phyloP scores from a whole-genome alignment of 176 grass and related monocot species.

The Rhynchospora breviuscula region DNA sequence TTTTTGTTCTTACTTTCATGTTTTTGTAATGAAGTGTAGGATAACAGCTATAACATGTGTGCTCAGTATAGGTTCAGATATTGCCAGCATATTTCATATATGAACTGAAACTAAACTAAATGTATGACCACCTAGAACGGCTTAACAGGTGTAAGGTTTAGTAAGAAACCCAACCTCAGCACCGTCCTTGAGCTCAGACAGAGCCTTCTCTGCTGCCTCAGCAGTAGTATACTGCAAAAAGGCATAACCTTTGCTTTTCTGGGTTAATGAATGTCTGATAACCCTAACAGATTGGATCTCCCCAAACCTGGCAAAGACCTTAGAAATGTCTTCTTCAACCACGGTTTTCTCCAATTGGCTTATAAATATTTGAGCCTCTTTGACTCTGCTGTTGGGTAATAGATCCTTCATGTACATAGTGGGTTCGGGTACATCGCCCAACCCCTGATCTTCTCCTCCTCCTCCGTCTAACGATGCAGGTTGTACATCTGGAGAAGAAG shows the following conservation, averaged over 20 bases:
- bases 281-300: slow-evolving; percentile 61
- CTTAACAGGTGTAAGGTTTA: slow-evolving; percentile 4
- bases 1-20: neutral
- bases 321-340: slow-evolving; percentile 51
- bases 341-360: slow-evolving; percentile 47
- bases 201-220: slow-evolving; percentile 61
- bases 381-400: slow-evolving; percentile 27
- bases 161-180: slow-evolving; percentile 47
- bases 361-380: slow-evolving; percentile 65
- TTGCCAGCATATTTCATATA: neutral
- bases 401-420: slow-evolving; percentile 15
- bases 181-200: slow-evolving; percentile 64
- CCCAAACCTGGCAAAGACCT: slow-evolving; percentile 52
- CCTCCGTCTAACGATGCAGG: neutral
- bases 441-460: neutral
- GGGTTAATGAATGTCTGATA: slow-evolving; percentile 35
- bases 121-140: neutral
- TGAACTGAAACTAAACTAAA: neutral
- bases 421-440: slow-evolving; percentile 30
- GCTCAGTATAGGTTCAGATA: neutral
- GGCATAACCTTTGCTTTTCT: slow-evolving; percentile 48
- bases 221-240: slow-evolving; percentile 53
- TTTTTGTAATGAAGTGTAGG: slow-evolving; percentile 1
- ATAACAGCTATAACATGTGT: neutral
- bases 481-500: slow-evolving; percentile 20